Evolutionary conservation across 2,329 filamentous ascomycete genomes (phyloP).

Genomic region (Dactylellina leptospora): DNA sequence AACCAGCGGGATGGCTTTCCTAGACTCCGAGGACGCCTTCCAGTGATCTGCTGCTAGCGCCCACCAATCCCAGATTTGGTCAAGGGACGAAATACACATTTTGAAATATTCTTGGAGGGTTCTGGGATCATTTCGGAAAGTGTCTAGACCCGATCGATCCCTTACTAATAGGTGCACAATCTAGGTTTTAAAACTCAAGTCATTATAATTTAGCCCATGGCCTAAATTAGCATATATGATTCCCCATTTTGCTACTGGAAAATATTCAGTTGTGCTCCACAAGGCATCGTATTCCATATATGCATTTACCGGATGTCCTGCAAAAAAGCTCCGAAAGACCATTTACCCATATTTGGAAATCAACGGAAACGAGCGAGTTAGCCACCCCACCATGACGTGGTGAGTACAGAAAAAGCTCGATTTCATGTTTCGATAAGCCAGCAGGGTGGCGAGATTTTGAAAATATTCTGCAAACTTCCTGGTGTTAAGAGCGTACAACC

Average conservation of each 20-base stretch:
- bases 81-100: background rate
- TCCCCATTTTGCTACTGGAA: conserved; percentile 1
- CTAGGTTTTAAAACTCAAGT: conserved; percentile 3
- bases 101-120: conserved; percentile 21
- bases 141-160: background rate
- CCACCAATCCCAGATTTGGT: too few relatives aligned
- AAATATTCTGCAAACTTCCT: too few relatives aligned
- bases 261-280: background rate
- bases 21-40: conserved; percentile 38
- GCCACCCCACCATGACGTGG: conserved; percentile 21
- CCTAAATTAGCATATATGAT: conserved; percentile 8
- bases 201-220: conserved; percentile 14
- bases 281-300: conserved; percentile 7
- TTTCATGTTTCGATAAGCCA: too few relatives aligned
- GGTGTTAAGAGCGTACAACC: too few relatives aligned
- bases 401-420: background rate
- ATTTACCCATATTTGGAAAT: conserved; percentile 21
- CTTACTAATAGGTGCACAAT: background rate
- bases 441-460: too few relatives aligned
- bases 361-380: conserved; percentile 22
- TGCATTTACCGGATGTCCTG: conserved; percentile 32
- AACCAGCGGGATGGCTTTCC: conserved; percentile 43
- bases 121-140: conserved; percentile 2
- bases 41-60: conserved; percentile 2
- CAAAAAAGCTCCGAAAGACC: conserved; percentile 43